Conservation (phyloP, 2,329 filamentous ascomycete species). For the Aspergillus chevalieri region DNA sequence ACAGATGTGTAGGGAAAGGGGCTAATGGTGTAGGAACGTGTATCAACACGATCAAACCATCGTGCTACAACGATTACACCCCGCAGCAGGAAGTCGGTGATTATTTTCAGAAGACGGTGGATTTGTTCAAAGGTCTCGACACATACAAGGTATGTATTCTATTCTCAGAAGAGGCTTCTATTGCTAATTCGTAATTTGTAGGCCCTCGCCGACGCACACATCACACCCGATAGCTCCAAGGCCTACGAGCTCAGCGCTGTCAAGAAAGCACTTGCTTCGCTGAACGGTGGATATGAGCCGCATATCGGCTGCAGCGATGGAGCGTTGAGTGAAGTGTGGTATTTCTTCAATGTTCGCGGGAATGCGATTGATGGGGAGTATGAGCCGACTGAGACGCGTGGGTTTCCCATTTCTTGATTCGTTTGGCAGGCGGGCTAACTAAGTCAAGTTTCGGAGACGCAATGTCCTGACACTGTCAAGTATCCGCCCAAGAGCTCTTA, state of each 20-base stretch:
- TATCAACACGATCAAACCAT: slow-evolving; percentile 60
- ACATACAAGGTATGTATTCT: slow-evolving; percentile 42
- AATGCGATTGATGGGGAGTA: slow-evolving; percentile 58
- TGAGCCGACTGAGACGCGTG: slow-evolving; percentile 47
- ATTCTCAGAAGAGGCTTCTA: not conserved
- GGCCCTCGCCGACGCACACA: slow-evolving; percentile 51
- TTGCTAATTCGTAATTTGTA: slow-evolving; percentile 9
- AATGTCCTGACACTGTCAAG: slow-evolving; percentile 58
- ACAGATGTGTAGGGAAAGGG: not conserved
- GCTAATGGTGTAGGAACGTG: slow-evolving; percentile 48
- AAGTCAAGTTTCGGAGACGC: slow-evolving; percentile 38
- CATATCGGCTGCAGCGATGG: slow-evolving; percentile 47
- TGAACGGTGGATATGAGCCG: slow-evolving; percentile 45
- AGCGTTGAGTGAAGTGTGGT: slow-evolving; percentile 51
- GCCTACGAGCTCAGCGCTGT: slow-evolving; percentile 50
- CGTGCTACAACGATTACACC: slow-evolving; percentile 56
- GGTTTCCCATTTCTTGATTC: slow-evolving; percentile 9
- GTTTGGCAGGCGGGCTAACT: not conserved
- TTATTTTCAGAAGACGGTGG: slow-evolving; percentile 51
- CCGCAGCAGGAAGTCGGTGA: slow-evolving; percentile 53
- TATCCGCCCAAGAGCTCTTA: slow-evolving; percentile 53
- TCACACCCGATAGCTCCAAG: slow-evolving; percentile 44
- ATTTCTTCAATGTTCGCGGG: slow-evolving; percentile 47
- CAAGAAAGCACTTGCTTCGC: slow-evolving; percentile 43
- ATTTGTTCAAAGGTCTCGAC: slow-evolving; percentile 51